Conservation (phyloP, 768 basidiomycete genomes). For the Boletus insuetus region DNA sequence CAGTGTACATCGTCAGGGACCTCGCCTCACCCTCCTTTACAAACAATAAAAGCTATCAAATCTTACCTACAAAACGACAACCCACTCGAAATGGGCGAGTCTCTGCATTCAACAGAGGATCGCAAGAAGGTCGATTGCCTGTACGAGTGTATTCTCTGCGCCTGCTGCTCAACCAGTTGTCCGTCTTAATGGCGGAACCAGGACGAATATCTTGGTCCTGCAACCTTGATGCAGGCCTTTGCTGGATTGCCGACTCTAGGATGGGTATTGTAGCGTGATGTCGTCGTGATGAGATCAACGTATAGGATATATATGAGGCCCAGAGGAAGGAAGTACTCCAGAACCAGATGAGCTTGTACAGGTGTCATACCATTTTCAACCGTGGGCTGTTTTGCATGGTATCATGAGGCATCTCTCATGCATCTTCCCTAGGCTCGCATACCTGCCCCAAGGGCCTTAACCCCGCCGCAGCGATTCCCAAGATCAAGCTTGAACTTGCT, state of each 20-base stretch:
- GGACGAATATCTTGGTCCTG: conserved; percentile 96
- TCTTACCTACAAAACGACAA: conserved; percentile 95
- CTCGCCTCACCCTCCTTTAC: conserved; percentile 90
- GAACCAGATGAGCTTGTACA: conserved; percentile 94
- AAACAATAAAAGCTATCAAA: conserved; percentile 99
- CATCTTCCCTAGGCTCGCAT: no score
- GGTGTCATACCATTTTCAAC: conserved; percentile 99
- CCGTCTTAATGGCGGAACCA: conserved; percentile 99
- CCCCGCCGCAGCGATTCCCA: no score
- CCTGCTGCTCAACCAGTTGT: conserved; percentile 97
- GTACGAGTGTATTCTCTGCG: conserved; percentile 96
- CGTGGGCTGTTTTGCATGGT: no score
- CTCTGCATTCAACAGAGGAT: conserved; percentile 86
- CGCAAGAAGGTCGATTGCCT: conserved; percentile 94
- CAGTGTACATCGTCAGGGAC: conserved; percentile 99
- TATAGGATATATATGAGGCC: conserved; percentile 69
- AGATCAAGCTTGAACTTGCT: no score
- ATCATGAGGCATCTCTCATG: no score
- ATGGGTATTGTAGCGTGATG: conserved; percentile 40
- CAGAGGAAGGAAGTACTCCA: conserved; percentile 89
- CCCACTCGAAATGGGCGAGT: conserved; percentile 80
- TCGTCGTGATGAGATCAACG: background rate
- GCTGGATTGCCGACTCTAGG: conserved; percentile 97
- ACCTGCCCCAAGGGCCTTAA: no score
- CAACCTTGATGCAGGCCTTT: conserved; percentile 92